Conservation (phyloP, 1,284 basidiomycete species). For the Trichosporon faecale region DNA sequence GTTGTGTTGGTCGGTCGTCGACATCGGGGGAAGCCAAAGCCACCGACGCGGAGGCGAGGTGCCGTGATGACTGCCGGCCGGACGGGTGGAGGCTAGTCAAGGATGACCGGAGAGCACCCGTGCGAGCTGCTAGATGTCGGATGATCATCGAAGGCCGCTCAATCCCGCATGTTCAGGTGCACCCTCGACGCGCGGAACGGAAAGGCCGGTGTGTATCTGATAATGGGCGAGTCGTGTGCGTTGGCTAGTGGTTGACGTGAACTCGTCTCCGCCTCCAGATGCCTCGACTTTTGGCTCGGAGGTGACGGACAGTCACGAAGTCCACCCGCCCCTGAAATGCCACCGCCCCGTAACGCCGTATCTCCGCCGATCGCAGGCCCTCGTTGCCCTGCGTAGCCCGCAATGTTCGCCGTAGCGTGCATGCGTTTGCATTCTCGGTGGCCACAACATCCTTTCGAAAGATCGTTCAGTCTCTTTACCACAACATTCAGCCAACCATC, state of each 20-base stretch:
- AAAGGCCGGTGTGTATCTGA: background rate
- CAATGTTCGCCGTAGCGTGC: background rate
- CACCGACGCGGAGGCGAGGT: background rate
- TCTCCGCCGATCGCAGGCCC: background rate
- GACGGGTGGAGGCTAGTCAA: background rate
- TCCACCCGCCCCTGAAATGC: background rate
- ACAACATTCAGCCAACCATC: background rate
- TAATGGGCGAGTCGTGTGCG: background rate
- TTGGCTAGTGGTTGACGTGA: background rate
- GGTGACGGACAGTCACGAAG: conserved; percentile 8
- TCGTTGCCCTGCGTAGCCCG: background rate
- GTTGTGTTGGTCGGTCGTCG: background rate
- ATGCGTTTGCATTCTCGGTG: background rate
- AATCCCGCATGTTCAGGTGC: conserved; percentile 7
- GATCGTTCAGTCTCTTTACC: background rate
- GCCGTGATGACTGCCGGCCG: conserved; percentile 4
- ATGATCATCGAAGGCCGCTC: conserved; percentile 10
- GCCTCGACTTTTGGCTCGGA: conserved; percentile 3
- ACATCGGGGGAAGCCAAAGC: background rate
- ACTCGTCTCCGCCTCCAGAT: background rate
- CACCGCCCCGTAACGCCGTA: conserved; percentile 6
- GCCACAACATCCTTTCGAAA: background rate
- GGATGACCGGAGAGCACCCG: conserved; percentile 1
- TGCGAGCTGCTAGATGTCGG: conserved; percentile 3
- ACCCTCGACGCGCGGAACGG: background rate